phyloP scores from a whole-genome alignment of 108 stramenopile species.

The Cylindrotheca closterium region DNA sequence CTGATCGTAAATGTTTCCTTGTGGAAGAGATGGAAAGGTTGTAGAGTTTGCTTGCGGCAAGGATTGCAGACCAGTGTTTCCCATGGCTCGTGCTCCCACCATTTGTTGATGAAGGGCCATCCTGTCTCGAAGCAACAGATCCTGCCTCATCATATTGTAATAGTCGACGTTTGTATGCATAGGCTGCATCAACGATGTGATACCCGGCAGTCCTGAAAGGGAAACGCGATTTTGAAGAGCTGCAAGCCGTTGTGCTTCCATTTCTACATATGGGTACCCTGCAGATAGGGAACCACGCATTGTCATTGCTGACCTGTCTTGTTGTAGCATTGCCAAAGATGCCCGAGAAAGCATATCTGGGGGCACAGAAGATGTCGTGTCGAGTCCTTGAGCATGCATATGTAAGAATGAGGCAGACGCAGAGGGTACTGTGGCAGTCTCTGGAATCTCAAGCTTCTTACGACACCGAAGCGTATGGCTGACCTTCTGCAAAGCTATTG shows the following conservation, averaged over 20 bases:
- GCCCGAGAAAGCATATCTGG: neutral
- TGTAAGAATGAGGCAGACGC: no score
- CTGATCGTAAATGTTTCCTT: no score
- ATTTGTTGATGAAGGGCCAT: neutral
- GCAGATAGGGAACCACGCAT: neutral
- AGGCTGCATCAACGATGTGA: neutral
- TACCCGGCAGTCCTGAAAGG: neutral
- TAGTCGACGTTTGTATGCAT: neutral
- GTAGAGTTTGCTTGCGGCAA: no score
- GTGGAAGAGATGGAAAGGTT: no score
- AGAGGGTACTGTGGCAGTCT: neutral
- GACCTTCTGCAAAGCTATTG: slow-evolving; percentile 26
- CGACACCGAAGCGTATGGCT: slow-evolving; percentile 27
- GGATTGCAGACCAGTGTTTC: no score
- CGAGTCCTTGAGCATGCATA: neutral
- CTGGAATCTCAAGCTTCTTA: neutral
- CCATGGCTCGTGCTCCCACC: no score
- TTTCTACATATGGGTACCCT: neutral
- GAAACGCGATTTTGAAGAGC: neutral
- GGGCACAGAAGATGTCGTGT: neutral
- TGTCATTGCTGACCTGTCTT: neutral
- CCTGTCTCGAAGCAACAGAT: neutral
- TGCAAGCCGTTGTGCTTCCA: neutral
- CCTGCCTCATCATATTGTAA: neutral
- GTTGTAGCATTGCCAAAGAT: neutral